Percentiles rank a stretch among this genome's conserved stretches.
phyloP scores from a whole-genome alignment of 2,329 filamentous ascomycete genomes.

The Claviceps fusiformis region DNA sequence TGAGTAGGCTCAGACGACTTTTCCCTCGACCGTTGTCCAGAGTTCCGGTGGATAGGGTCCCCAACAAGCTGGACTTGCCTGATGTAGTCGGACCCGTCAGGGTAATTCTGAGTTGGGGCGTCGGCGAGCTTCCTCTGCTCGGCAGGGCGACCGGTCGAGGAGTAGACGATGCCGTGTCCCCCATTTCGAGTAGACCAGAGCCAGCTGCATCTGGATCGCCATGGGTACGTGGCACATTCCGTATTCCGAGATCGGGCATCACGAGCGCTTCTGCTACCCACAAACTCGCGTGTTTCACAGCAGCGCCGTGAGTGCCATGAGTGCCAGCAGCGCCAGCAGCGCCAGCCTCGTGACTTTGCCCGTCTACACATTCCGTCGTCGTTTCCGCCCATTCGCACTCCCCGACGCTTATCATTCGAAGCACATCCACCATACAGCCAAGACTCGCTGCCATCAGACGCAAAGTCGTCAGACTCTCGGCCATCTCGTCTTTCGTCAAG shows the following conservation, averaged over 20 bases:
- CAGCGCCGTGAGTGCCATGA: not conserved
- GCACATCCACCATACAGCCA: constrained; percentile 70
- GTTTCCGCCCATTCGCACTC: constrained; percentile 60
- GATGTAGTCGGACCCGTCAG: constrained; percentile 80
- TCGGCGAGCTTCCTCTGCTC: constrained; percentile 36
- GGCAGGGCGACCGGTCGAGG: constrained; percentile 13
- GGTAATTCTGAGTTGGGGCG: constrained; percentile 71
- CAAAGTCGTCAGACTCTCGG: constrained; percentile 77
- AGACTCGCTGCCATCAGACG: constrained; percentile 85
- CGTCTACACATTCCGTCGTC: constrained; percentile 17
- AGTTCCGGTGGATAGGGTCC: constrained; percentile 74
- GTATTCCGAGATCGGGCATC: constrained; percentile 50
- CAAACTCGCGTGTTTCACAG: constrained; percentile 38
- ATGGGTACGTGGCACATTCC: constrained; percentile 1
- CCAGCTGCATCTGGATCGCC: not conserved
- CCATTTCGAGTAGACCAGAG: not conserved
- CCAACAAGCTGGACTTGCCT: constrained; percentile 83
- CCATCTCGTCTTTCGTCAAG: constrained; percentile 77
- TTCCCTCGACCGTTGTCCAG: constrained; percentile 88
- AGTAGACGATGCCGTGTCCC: not conserved
- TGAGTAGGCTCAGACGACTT: constrained; percentile 75
- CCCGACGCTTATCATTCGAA: constrained; percentile 73
- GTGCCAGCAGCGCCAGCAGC: not conserved
- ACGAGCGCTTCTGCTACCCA: constrained; percentile 87
- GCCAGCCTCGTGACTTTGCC: constrained; percentile 11